Conservation (phyloP, 106 monocot genomes). For the Platanthera zijinensis region DNA sequence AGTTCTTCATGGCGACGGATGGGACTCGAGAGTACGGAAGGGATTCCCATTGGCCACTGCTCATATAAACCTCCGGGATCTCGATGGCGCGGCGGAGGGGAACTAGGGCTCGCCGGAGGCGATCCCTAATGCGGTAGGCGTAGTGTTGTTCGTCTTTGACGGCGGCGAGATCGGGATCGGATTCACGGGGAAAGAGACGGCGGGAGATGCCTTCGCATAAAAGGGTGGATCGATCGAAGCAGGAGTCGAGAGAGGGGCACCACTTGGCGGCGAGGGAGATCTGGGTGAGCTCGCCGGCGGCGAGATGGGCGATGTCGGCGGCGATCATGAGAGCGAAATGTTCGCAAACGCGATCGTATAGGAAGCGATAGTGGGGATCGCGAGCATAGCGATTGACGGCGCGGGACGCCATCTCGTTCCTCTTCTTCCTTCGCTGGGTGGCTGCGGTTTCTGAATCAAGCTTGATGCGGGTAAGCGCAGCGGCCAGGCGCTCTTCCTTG, state of each 20-base stretch:
- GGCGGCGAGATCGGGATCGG: conserved; percentile 23
- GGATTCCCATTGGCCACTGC: conserved; percentile 32
- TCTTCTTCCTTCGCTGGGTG: conserved; percentile 20
- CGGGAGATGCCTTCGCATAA: conserved; percentile 63
- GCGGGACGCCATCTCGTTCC: conserved; percentile 19
- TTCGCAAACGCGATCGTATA: conserved; percentile 35
- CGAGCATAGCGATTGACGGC: conserved; percentile 29
- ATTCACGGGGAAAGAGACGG: conserved; percentile 45
- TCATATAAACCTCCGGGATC: conserved; percentile 67
- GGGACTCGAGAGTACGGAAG: conserved; percentile 71
- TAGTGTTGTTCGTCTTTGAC: conserved; percentile 57
- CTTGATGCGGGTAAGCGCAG: conserved; percentile 12
- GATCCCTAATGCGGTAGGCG: conserved; percentile 57
- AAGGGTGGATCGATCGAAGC: conserved; percentile 49
- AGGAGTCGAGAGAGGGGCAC: conserved; percentile 54
- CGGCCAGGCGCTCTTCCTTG: conserved; percentile 21
- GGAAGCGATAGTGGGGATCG: conserved; percentile 34
- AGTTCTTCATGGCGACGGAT: conserved; percentile 81
- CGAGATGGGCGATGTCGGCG: conserved; percentile 32
- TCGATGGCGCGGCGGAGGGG: conserved; percentile 46
- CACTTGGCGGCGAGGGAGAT: conserved; percentile 58
- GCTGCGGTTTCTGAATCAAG: conserved; percentile 11
- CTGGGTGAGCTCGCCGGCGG: conserved; percentile 11
- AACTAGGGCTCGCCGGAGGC: conserved; percentile 51
- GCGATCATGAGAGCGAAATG: conserved; percentile 32